Percentiles rank a stretch among this genome's conserved stretches.
phyloP scores from a whole-genome alignment of 202 grass and related monocot genomes.

The Digitaria exilis region DNA sequence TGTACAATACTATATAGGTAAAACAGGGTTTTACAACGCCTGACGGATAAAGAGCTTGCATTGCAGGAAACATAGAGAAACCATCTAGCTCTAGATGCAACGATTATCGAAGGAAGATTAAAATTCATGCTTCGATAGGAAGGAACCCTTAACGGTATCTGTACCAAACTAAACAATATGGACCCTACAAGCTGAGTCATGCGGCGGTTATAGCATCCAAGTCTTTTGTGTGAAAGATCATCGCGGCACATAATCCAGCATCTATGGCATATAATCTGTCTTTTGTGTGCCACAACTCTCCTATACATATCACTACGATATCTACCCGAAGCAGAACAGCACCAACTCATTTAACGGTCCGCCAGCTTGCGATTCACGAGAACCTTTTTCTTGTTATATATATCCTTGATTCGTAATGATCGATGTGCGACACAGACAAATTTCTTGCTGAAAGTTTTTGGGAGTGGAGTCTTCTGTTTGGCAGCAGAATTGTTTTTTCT shows the following conservation, averaged over 20 bases:
- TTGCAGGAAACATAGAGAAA: background rate
- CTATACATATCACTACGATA: constrained; percentile 15
- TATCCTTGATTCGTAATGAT: background rate
- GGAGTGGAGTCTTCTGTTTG: background rate
- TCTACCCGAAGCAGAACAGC: constrained; percentile 17
- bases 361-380: constrained; percentile 30
- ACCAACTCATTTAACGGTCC: constrained; percentile 16
- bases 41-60: background rate
- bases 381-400: background rate
- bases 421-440: background rate
- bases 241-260: constrained; percentile 20
- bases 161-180: constrained; percentile 11
- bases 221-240: background rate
- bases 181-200: background rate
- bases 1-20: background rate
- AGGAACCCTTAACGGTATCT: background rate
- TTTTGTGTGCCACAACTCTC: background rate
- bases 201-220: constrained; percentile 10
- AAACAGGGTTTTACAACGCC: background rate
- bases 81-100: background rate
- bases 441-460: background rate
- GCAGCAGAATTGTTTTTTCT: background rate
- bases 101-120: background rate
- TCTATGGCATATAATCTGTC: background rate
- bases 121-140: background rate